phyloP scores from a whole-genome alignment of 2,329 filamentous ascomycete genomes.

The Cercospora sp. region DNA sequence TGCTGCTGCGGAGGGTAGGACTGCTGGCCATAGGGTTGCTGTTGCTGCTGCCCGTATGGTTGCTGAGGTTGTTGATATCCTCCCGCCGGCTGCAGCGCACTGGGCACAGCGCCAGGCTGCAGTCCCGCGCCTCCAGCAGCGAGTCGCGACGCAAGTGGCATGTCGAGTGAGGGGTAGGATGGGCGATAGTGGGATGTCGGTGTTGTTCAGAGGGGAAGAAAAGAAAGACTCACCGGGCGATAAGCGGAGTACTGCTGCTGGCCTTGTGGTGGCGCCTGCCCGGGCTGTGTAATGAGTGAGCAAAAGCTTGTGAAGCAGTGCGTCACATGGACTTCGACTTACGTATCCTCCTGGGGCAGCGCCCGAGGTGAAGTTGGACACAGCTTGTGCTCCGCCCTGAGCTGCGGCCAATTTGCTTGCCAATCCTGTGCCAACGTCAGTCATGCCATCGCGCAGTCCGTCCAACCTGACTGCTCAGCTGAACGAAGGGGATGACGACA shows the following conservation, averaged over 20 bases:
- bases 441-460: neutral
- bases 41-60: slow-evolving; percentile 16
- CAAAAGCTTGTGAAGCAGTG: slow-evolving; percentile 21
- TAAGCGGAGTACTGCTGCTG: slow-evolving; percentile 55
- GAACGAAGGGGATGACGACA: slow-evolving; percentile 7
- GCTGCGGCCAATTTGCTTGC: slow-evolving; percentile 51
- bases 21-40: slow-evolving; percentile 23
- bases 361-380: slow-evolving; percentile 30
- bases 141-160: slow-evolving; percentile 36
- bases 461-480: neutral
- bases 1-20: slow-evolving; percentile 21
- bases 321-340: slow-evolving; percentile 42
- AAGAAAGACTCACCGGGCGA: slow-evolving; percentile 32
- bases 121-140: slow-evolving; percentile 29
- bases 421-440: slow-evolving; percentile 37
- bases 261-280: slow-evolving; percentile 10
- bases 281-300: slow-evolving; percentile 38
- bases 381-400: slow-evolving; percentile 34
- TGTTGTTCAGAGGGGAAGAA: slow-evolving; percentile 11
- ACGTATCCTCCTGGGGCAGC: slow-evolving; percentile 51
- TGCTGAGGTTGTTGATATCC: slow-evolving; percentile 30
- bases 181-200: slow-evolving; percentile 14
- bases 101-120: slow-evolving; percentile 40
- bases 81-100: slow-evolving; percentile 43
- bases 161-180: slow-evolving; percentile 17